These are phyloP conservation scores for Fusarium neocosmosporiellum DNA, from an alignment of 2,329 filamentous ascomycete genomes.

Conservation along the genomic window DNA sequence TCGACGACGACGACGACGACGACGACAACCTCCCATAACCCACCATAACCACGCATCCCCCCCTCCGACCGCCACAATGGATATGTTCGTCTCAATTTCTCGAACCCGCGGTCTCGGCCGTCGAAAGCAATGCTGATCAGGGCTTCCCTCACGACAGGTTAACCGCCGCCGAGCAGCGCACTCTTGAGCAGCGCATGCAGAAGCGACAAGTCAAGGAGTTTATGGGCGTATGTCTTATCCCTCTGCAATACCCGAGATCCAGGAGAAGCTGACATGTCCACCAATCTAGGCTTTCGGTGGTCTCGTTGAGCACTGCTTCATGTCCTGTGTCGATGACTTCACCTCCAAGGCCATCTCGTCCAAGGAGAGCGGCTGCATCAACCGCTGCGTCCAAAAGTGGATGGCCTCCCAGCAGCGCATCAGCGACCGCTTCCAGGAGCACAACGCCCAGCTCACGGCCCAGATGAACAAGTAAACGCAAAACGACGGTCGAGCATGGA, in stretches of 20 bases:
- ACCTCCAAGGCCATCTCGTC: slow-evolving; percentile 92
- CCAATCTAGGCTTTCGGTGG: slow-evolving; percentile 50
- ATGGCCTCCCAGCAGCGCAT: slow-evolving; percentile 92
- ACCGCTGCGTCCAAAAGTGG: slow-evolving; percentile 95
- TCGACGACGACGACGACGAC: slow-evolving; percentile 21
- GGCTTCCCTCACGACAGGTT: slow-evolving; percentile 60
- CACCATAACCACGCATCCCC: slow-evolving; percentile 11
- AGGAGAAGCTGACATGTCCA: neutral
- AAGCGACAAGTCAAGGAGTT: slow-evolving; percentile 99
- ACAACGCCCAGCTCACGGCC: slow-evolving; percentile 70
- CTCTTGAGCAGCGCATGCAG: slow-evolving; percentile 94
- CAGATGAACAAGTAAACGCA: slow-evolving; percentile 56
- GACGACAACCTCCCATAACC: slow-evolving; percentile 18
- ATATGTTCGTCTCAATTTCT: slow-evolving; percentile 38
- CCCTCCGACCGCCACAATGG: slow-evolving; percentile 40
- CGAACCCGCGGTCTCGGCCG: too few relatives aligned
- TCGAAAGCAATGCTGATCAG: slow-evolving; percentile 12
- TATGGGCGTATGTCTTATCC: slow-evolving; percentile 79
- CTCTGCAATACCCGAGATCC: neutral
- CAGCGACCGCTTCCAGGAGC: slow-evolving; percentile 87
- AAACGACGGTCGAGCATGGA: neutral
- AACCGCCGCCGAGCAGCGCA: slow-evolving; percentile 84
- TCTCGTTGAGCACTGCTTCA: slow-evolving; percentile 87
- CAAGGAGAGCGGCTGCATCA: slow-evolving; percentile 91
- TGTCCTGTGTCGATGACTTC: slow-evolving; percentile 98